Conservation (phyloP, 2,329 filamentous ascomycete species). For the Nakataea oryzae region DNA sequence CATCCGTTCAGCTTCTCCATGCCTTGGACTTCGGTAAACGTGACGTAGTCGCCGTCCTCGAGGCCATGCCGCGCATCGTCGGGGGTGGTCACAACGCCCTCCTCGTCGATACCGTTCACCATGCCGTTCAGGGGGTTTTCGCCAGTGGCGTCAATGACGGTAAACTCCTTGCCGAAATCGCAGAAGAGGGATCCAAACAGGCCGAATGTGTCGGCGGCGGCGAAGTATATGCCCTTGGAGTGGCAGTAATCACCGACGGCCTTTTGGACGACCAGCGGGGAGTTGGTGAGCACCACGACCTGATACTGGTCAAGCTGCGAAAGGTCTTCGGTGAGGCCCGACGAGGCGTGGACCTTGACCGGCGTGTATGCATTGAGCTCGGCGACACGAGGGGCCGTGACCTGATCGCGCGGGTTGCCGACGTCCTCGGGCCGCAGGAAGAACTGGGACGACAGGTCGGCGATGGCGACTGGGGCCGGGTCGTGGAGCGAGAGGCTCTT, state of each 20-base stretch:
- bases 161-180: slow-evolving; percentile 93
- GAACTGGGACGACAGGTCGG: slow-evolving; percentile 94
- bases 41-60: slow-evolving; percentile 93
- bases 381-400: slow-evolving; percentile 79
- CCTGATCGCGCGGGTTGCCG: slow-evolving; percentile 79
- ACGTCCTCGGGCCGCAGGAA: slow-evolving; percentile 84
- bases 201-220: slow-evolving; percentile 81
- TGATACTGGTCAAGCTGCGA: slow-evolving; percentile 83
- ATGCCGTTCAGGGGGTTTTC: slow-evolving; percentile 84
- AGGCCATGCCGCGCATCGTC: slow-evolving; percentile 93
- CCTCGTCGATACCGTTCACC: slow-evolving; percentile 78
- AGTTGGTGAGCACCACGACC: slow-evolving; percentile 82
- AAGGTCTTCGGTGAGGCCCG: slow-evolving; percentile 64
- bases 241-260: slow-evolving; percentile 89
- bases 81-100: slow-evolving; percentile 82
- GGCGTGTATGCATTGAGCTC: slow-evolving; percentile 97
- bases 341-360: slow-evolving; percentile 61
- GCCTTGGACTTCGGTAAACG: slow-evolving; percentile 85
- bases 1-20: slow-evolving; percentile 80
- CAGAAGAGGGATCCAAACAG: slow-evolving; percentile 95
- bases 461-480: slow-evolving; percentile 69
- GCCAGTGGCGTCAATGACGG: slow-evolving; percentile 78
- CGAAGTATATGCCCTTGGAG: slow-evolving; percentile 81
- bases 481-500: slow-evolving; percentile 95
- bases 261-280: slow-evolving; percentile 69